Evolutionary conservation across 2,329 filamentous ascomycete genomes (phyloP), one percentile per base, ranked within the genome.

Genomic region (Beauveria scarabaeidicola): DNA sequence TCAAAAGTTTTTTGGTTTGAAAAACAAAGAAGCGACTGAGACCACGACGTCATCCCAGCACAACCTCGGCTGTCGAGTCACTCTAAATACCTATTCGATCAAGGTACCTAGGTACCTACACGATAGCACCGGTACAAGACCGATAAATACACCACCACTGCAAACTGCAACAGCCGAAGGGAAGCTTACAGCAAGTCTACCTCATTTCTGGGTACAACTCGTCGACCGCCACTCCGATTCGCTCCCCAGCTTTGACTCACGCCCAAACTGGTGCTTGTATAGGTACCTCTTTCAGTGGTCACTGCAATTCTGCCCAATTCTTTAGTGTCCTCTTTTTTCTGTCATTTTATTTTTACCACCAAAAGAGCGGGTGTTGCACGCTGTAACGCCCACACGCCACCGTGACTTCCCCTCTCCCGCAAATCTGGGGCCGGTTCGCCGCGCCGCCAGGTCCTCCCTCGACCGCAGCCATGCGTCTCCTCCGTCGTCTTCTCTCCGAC

Each of bases 401-500:
- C 40, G 51, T 52, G 51, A 52, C 51, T 52, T 52, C 36, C 19
- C 48, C 47, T 19, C 48, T 32, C 21, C 56, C 36, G 40, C 47
- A 43, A 46, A n/a, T 43, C 56, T 44, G 48, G 56, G 47, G 56
- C 53, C 53, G 53, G 32, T 56, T 56, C 53, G 53, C 40, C 53
- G 40, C 53, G 53, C 53, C 55, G 55, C 55, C 55, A 47, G 23
- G 29, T 52, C n/a, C 47, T 23, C 43, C 43, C n/a, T 52, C 56
- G 27, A 44, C 56, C 56, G 56, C 48, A n/a, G 27, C 40, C 48
- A 58, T 58, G 56, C 56, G 56, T 50, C 56, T 58, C 38, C 56
- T 58, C 48, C 56, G 56, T 52, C 56, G 56, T 52, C 56, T 58
- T 58, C 56, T 58, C 56, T 58, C 56, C 56, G 56, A 58, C 56